Percentiles rank a stretch among this genome's conserved stretches.
Evolutionary conservation across 768 basidiomycete species (phyloP).

Genomic region (Guyanaporus albipodus): DNA sequence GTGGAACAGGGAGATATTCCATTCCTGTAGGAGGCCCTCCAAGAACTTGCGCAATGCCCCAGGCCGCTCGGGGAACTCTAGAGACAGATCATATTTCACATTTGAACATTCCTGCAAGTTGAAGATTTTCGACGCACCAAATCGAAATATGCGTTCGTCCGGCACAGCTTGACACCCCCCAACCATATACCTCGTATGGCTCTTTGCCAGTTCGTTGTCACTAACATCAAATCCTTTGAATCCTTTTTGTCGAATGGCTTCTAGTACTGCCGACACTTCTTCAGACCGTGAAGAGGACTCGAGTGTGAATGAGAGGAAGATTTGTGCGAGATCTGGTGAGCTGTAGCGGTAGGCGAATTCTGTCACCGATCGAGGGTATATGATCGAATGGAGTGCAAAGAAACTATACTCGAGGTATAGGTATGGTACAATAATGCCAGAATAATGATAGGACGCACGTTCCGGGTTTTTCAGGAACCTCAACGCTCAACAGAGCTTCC

Average conservation of each 20-base stretch:
- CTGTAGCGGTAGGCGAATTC: conserved; percentile 95
- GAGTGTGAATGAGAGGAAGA: conserved; percentile 89
- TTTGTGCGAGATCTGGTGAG: conserved; percentile 67
- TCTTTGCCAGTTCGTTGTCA: conserved; percentile 94
- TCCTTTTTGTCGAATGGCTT: conserved; percentile 55
- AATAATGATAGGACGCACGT: conserved; percentile 46
- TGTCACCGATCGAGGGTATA: conserved; percentile 89
- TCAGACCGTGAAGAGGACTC: conserved; percentile 47
- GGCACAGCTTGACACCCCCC: conserved; percentile 77
- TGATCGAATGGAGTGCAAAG: conserved; percentile 76
- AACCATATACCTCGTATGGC: conserved; percentile 91
- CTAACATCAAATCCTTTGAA: conserved; percentile 90
- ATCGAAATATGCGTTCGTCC: conserved; percentile 87
- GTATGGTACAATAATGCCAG: background rate
- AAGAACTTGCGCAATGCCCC: conserved; percentile 90
- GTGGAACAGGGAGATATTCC: conserved; percentile 98
- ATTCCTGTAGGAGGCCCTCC: conserved; percentile 71
- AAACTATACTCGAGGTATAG: conserved; percentile 60
- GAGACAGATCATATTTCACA: background rate
- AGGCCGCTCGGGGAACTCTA: conserved; percentile 96
- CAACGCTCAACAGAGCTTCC: conserved; percentile 91
- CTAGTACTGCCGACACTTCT: conserved; percentile 65
- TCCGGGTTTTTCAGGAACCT: conserved; percentile 90
- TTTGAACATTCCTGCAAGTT: conserved; percentile 1
- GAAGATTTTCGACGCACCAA: conserved; percentile 56